Base-by-base conservation (phyloP, 441 rosid species). In the Hypseocharis bilobata region DNA sequence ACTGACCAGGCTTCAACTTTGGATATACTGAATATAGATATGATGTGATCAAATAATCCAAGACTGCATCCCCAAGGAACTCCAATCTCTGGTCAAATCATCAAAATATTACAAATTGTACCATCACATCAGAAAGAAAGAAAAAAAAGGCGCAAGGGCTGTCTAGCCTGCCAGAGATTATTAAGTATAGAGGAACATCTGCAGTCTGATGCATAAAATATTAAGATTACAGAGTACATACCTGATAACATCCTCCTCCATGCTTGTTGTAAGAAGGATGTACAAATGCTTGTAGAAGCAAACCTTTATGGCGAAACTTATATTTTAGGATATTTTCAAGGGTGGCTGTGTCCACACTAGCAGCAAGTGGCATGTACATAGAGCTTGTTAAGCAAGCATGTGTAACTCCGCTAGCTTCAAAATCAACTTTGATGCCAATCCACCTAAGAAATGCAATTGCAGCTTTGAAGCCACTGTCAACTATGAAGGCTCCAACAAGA, bases 211-310 rank as follows among this genome's bases (percentile, higher is more conserved):
- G 54, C 34, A 22, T 58, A 7, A 23, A 67, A 52, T 38, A 26
- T n/a, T n/a, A n/a, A n/a, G n/a, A n/a, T n/a, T 27, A 68, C 14
- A 52, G 14, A 62, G 10, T 26, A 60, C 57, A 62, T 71, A 86
- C 98, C 92, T 93, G 98, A 77, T 90, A 92, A 85, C 98, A 92
- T 72, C 98, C 98, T 72, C 96, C 96, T 56, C 91, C 98, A 71
- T 78, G 89, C 78, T 66, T 78, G 82, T 77, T 82, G 79, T 84
- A 87, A 75, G 98, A 92, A 68, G 98, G 97, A 82, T 92, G 98
- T 45, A 92, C 81, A 71, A 88, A 85, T 45, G 97, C 95, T 74
- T 90, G 97, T 14, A 86, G 76, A 75, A 90, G 88, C 68, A 93
- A 77, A 74, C 98, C 98, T 83, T 65, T 85, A 69, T 86, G 87